Evolutionary conservation across 352 stramenopile genomes (phyloP), one percentile per base, ranked within the genome.

Genomic region (Phytophthora brassicae): DNA sequence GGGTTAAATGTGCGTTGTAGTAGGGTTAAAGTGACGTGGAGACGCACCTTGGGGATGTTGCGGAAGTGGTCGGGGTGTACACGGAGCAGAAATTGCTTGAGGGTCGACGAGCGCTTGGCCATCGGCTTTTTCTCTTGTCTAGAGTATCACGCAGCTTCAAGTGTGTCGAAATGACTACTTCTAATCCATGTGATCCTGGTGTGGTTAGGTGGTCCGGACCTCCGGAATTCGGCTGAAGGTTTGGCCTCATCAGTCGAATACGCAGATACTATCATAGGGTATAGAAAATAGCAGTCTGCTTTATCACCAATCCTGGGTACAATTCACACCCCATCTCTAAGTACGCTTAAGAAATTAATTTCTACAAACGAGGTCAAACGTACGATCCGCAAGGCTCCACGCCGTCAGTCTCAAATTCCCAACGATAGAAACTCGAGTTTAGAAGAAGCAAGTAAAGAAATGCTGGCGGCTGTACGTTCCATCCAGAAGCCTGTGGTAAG

Each of bases 11-110:
- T 23, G 36, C 7, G 39, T 45, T 22, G 16, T 33, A 22, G n/a
- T 20, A 22, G 19, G 23, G 39, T 13, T 8, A 63, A 41, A 13
- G 16, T 1, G 13, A 24, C 1, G 13, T 4, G 6, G n/a, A 9
- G 22, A 44, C 55, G 0, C 24, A 83, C 77, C 44, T 73, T 60
- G 1, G 79, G 79, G 33, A 79, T 56, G n/a, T 66, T 70, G 56
- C 53, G 80, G 72, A 87, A 89, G 67, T 82, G 80, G 63, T 89
- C 80, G 2, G 80, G 80, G 49, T 89, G 80, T 39, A 89, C 77
- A 26, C 80, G 80, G 57, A 89, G 76, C 36, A 89, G 60, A 69
- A 88, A 89, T 72, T 89, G 77, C 67, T 88, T 88, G 58, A 88
- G 73, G 46, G 72, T 77, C 44, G 58, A 65, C 17, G 80, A 89